phyloP scores from a whole-genome alignment of 352 stramenopile species.

The Plasmopara halstedii region DNA sequence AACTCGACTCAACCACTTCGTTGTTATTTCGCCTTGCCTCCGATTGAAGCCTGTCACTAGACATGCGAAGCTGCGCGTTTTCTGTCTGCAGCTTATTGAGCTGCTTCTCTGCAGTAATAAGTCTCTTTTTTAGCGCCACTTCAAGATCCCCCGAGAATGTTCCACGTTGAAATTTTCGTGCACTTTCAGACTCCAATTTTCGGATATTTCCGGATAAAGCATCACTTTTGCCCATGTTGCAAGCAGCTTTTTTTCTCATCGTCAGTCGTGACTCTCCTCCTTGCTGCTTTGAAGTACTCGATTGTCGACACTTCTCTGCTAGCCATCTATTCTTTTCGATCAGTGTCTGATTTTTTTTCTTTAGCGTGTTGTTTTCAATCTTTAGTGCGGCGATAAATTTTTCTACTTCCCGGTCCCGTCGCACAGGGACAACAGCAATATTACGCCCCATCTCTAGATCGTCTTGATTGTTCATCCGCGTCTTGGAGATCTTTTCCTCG shows the following conservation, averaged over 20 bases:
- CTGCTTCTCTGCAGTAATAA: constrained; percentile 66
- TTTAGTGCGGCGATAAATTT: constrained; percentile 76
- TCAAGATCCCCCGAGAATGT: constrained; percentile 54
- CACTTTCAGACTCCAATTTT: constrained; percentile 35
- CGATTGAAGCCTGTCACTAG: constrained; percentile 1
- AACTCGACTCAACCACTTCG: constrained; percentile 19
- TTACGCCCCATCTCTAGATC: constrained; percentile 30
- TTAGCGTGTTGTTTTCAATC: constrained; percentile 58
- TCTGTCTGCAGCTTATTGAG: constrained; percentile 59
- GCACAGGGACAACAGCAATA: constrained; percentile 21
- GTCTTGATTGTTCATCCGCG: constrained; percentile 54
- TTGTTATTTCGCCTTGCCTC: constrained; percentile 28
- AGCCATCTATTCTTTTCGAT: constrained; percentile 63
- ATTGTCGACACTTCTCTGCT: constrained; percentile 26
- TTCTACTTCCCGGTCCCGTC: constrained; percentile 70
- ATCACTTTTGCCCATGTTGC: background rate
- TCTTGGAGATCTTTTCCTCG: constrained; percentile 80
- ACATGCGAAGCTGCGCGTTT: constrained; percentile 48
- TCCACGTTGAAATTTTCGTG: constrained; percentile 40
- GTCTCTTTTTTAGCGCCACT: constrained; percentile 56
- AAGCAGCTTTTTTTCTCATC: constrained; percentile 10
- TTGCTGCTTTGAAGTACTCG: constrained; percentile 21
- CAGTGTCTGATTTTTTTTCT: constrained; percentile 67
- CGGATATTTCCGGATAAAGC: constrained; percentile 26
- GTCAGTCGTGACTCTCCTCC: background rate